A percentile compares a stretch with the other conserved stretches of the same genome.
Evolutionary conservation across 1,284 basidiomycete genomes (phyloP).

Genomic region (Mycosarcoma maydis): DNA sequence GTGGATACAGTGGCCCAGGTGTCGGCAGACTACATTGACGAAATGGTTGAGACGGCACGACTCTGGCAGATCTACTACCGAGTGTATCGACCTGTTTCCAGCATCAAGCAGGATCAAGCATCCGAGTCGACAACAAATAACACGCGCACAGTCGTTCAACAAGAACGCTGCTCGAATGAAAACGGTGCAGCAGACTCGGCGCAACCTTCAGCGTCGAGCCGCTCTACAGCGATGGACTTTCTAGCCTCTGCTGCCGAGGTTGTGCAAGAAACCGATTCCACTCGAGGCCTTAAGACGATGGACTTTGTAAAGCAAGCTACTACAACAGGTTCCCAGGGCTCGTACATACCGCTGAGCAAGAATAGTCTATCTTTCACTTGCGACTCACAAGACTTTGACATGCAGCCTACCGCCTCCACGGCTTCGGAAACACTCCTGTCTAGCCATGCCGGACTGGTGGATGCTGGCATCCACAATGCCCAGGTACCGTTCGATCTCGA

Average conservation of each 20-base stretch:
- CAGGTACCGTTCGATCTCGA: slow-evolving; percentile 30
- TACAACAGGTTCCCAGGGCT: too few species aligned
- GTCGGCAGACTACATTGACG: slow-evolving; percentile 17
- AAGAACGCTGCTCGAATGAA: not conserved
- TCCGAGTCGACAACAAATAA: not conserved
- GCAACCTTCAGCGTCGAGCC: not conserved
- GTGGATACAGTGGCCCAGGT: slow-evolving; percentile 6
- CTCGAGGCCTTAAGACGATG: too few species aligned
- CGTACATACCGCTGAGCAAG: too few species aligned
- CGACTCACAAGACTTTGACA: too few species aligned
- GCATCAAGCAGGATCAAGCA: not conserved
- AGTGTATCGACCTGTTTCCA: slow-evolving; percentile 22
- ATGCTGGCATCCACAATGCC: slow-evolving; percentile 11
- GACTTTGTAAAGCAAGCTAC: too few species aligned
- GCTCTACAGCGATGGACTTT: slow-evolving; percentile 15
- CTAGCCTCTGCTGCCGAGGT: slow-evolving; percentile 17
- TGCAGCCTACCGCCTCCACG: too few species aligned
- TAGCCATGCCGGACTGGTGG: not conserved
- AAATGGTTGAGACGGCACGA: slow-evolving; percentile 20
- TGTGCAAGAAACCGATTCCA: too few species aligned
- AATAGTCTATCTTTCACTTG: too few species aligned
- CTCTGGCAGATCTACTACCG: slow-evolving; percentile 27
- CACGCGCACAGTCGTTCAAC: too few species aligned
- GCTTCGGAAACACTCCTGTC: not conserved
- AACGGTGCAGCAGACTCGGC: not conserved